These are phyloP conservation scores for Plasmodium vivax DNA, from an alignment of 169 alveolate species.

Conservation along the genomic window DNA sequence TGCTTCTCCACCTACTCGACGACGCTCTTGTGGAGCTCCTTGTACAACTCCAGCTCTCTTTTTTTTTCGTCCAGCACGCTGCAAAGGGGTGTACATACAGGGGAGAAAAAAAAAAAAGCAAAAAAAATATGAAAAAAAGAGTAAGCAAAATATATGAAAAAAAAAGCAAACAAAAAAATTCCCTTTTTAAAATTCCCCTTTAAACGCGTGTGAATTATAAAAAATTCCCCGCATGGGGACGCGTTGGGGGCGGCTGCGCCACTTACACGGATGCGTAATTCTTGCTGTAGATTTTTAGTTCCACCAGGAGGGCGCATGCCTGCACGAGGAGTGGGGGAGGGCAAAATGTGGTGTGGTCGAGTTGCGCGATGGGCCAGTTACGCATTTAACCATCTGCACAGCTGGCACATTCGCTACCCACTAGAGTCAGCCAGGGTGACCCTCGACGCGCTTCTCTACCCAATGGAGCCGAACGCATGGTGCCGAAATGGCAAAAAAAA, in stretches of 20 bases:
- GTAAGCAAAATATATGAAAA: background rate
- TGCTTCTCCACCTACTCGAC: slow-evolving; percentile 1
- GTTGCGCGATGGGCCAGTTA: background rate
- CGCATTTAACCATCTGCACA: no score
- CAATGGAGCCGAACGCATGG: background rate
- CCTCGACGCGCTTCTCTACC: background rate
- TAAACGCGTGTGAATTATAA: background rate
- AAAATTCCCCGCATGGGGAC: background rate
- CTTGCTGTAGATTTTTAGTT: slow-evolving; percentile 54
- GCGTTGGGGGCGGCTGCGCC: background rate
- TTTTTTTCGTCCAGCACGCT: slow-evolving; percentile 56
- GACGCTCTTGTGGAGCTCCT: slow-evolving; percentile 41
- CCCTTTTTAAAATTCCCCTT: no score
- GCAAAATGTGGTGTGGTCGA: background rate
- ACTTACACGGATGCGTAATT: slow-evolving; percentile 42
- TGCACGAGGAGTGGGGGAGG: background rate
- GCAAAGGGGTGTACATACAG: background rate
- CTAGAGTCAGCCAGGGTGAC: background rate
- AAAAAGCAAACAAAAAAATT: background rate
- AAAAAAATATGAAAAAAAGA: background rate
- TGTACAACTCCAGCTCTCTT: slow-evolving; percentile 54
- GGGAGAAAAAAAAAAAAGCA: background rate
- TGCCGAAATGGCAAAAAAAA: background rate
- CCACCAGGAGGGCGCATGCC: slow-evolving; percentile 47
- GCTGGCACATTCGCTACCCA: background rate